These are phyloP conservation scores for Podospora australis DNA, from an alignment of 495 filamentous ascomycete species.

Conservation along the genomic window DNA sequence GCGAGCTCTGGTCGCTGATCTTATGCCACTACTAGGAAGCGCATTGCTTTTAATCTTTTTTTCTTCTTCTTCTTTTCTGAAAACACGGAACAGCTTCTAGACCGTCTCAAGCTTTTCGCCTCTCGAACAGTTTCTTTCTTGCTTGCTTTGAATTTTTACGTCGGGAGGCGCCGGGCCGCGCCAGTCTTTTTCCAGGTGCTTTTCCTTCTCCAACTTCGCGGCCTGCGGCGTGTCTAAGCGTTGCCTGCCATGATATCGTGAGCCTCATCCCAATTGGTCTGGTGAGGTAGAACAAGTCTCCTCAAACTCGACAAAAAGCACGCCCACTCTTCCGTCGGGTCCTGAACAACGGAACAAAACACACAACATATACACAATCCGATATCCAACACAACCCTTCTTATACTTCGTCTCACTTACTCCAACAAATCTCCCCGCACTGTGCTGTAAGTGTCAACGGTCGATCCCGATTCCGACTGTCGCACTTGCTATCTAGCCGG, in stretches of 20 bases:
- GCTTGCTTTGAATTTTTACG: neutral
- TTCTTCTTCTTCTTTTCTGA: neutral
- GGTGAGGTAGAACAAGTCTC: constrained; percentile 21
- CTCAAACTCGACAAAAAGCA: constrained; percentile 3
- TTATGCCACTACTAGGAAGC: constrained; percentile 3
- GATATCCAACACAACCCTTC: constrained; percentile 1
- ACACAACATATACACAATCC: neutral
- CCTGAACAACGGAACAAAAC: constrained; percentile 5
- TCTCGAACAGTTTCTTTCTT: neutral
- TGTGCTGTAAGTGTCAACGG: constrained; percentile 5
- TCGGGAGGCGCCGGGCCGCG: constrained; percentile 6
- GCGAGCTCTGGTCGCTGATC: constrained; percentile 18
- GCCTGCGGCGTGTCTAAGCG: constrained; percentile 6
- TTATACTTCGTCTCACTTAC: constrained; percentile 1
- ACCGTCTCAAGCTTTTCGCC: neutral
- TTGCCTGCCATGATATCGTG: constrained; percentile 31
- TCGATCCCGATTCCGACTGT: constrained; percentile 18
- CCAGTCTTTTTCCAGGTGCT: neutral
- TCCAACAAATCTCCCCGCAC: neutral
- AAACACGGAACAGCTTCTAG: neutral
- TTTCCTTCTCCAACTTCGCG: constrained; percentile 6
- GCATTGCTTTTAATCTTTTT: neutral
- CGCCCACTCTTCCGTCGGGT: constrained; percentile 8
- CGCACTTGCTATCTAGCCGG: constrained; percentile 8
- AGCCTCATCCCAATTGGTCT: constrained; percentile 22